Conservation (phyloP, 2,329 filamentous ascomycete genomes). For the Aspergillus candidus region DNA sequence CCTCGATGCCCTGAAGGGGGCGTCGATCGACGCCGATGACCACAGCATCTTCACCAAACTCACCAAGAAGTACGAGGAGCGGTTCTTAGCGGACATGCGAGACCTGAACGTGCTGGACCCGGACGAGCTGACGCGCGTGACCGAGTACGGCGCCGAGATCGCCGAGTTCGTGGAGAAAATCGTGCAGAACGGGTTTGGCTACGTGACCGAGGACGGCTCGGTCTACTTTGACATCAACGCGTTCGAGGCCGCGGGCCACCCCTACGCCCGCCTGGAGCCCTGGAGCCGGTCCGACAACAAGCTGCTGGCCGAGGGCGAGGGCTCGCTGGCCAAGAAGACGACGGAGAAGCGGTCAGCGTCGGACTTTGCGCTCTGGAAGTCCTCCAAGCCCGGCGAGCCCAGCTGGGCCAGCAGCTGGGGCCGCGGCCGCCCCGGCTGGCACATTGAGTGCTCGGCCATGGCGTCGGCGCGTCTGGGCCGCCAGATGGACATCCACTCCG, state of each 20-base stretch:
- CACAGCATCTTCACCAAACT: slow-evolving; percentile 80
- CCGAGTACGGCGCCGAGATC: slow-evolving; percentile 84
- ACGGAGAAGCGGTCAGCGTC: slow-evolving; percentile 66
- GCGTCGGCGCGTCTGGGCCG: slow-evolving; percentile 79
- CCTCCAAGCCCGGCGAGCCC: slow-evolving; percentile 84
- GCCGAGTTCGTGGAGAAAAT: slow-evolving; percentile 77
- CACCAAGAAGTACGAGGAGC: slow-evolving; percentile 76
- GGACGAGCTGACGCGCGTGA: slow-evolving; percentile 80
- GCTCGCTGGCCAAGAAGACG: slow-evolving; percentile 59
- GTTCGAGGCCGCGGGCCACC: slow-evolving; percentile 78
- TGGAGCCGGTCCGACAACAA: slow-evolving; percentile 79
- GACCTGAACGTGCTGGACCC: slow-evolving; percentile 78
- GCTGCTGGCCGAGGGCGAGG: slow-evolving; percentile 82
- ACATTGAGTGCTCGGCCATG: slow-evolving; percentile 97
- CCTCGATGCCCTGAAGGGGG: slow-evolving; percentile 60
- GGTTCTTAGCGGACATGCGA: slow-evolving; percentile 83
- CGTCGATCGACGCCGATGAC: slow-evolving; percentile 53
- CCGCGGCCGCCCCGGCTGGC: slow-evolving; percentile 83
- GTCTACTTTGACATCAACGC: slow-evolving; percentile 90
- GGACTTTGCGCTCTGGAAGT: slow-evolving; percentile 93
- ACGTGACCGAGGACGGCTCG: slow-evolving; percentile 67
- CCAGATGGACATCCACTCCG: slow-evolving; percentile 87
- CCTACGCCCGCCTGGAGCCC: slow-evolving; percentile 78
- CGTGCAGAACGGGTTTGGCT: slow-evolving; percentile 79
- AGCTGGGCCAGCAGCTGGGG: slow-evolving; percentile 88